Conservation (phyloP, 805 yeast species). For the Candida sakaeoensis region DNA sequence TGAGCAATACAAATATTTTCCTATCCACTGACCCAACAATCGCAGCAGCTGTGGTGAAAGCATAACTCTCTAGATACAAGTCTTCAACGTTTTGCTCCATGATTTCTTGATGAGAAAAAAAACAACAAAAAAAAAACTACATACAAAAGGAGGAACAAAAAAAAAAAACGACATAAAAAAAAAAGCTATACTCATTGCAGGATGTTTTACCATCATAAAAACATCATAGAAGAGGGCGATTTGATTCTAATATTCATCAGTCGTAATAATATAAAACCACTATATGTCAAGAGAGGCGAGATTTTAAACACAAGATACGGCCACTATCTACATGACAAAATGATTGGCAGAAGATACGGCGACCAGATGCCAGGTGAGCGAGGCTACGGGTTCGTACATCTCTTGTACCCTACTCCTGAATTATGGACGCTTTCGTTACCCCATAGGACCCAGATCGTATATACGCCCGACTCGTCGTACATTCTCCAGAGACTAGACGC, state of each 20-base stretch:
- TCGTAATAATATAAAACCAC: slow-evolving; percentile 74
- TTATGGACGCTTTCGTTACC: slow-evolving; percentile 95
- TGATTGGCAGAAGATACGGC: slow-evolving; percentile 82
- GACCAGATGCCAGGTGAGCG: slow-evolving; percentile 73
- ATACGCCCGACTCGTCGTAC: slow-evolving; percentile 91
- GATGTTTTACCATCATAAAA: slow-evolving; percentile 59
- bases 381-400: slow-evolving; percentile 81
- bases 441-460: slow-evolving; percentile 96
- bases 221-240: slow-evolving; percentile 78
- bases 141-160: no score
- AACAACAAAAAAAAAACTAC: not conserved
- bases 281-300: slow-evolving; percentile 56
- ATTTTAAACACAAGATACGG: slow-evolving; percentile 85
- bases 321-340: slow-evolving; percentile 73
- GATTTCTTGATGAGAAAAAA: slow-evolving; percentile 6
- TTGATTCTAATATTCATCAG: slow-evolving; percentile 83
- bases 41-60: slow-evolving; percentile 89
- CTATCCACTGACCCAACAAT: slow-evolving; percentile 82
- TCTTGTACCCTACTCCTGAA: slow-evolving; percentile 90
- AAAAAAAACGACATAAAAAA: no score
- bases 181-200: slow-evolving; percentile 15
- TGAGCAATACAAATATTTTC: slow-evolving; percentile 74
- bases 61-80: slow-evolving; percentile 71
- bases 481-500: slow-evolving; percentile 80
- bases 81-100: slow-evolving; percentile 43